These are phyloP conservation scores for Dissophora ornata DNA, from an alignment of 192 early-diverging fungal genomes.

Conservation along the genomic window DNA sequence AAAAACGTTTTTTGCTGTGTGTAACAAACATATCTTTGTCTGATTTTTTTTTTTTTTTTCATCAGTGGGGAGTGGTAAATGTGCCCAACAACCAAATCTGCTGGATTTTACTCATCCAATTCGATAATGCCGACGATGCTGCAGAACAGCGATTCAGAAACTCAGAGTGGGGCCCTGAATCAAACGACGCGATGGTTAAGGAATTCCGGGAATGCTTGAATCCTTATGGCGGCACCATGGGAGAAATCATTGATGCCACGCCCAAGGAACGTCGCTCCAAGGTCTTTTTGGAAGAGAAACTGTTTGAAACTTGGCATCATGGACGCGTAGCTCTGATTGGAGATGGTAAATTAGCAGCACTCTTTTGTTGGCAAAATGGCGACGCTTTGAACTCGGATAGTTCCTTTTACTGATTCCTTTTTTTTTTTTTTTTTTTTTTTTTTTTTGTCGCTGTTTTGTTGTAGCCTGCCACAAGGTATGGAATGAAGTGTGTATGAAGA, in stretches of 20 bases:
- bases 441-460: background rate
- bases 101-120: constrained; percentile 27
- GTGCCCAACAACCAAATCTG: constrained; percentile 28
- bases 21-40: background rate
- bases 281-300: constrained; percentile 43
- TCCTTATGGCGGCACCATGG: constrained; percentile 39
- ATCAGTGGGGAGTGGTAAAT: constrained; percentile 32
- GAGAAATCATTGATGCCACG: constrained; percentile 33
- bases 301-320: constrained; percentile 40
- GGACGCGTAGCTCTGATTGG: constrained; percentile 28
- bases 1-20: background rate
- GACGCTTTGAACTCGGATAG: too few relatives aligned
- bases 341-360: constrained; percentile 24
- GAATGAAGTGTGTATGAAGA: too few relatives aligned
- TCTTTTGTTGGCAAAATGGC: background rate
- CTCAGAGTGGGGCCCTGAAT: constrained; percentile 33
- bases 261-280: constrained; percentile 33
- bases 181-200: constrained; percentile 23
- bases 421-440: background rate
- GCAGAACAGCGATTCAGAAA: constrained; percentile 18
- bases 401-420: background rate
- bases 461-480: constrained; percentile 36
- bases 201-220: constrained; percentile 2
- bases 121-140: constrained; percentile 13
- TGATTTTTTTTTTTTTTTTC: background rate